Evolutionary conservation across 192 early-diverging fungal genomes (phyloP).

Genomic region (Entrophospora sp.): DNA sequence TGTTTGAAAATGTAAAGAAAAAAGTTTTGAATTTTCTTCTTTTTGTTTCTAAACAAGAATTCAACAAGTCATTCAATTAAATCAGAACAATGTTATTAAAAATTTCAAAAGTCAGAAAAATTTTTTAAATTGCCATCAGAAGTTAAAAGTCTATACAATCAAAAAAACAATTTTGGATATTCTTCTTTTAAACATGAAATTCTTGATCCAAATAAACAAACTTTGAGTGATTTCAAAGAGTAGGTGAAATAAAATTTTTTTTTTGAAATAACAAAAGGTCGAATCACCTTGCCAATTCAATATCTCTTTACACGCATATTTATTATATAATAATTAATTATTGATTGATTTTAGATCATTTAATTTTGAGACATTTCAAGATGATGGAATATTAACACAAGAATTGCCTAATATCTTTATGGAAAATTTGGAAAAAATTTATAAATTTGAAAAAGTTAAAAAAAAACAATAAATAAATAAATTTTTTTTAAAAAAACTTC

Average conservation of each 20-base stretch:
- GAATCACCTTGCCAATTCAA: no score
- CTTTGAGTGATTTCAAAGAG: slow-evolving; percentile 54
- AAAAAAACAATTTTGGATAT: slow-evolving; percentile 45
- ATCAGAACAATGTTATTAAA: neutral
- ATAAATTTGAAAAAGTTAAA: slow-evolving; percentile 29
- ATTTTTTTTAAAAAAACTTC: no score
- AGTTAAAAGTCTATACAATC: slow-evolving; percentile 35
- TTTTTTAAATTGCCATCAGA: slow-evolving; percentile 45
- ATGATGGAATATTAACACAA: slow-evolving; percentile 26
- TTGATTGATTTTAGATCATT: slow-evolving; percentile 39
- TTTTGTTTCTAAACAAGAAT: neutral
- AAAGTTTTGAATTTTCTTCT: neutral
- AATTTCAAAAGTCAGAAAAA: slow-evolving; percentile 27
- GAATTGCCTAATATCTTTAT: slow-evolving; percentile 28
- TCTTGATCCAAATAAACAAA: slow-evolving; percentile 41
- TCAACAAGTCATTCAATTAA: neutral
- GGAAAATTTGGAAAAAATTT: slow-evolving; percentile 16
- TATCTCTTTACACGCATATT: neutral
- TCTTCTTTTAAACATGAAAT: slow-evolving; percentile 43
- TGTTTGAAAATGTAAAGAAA: slow-evolving; percentile 45
- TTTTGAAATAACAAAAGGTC: neutral
- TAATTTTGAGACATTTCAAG: slow-evolving; percentile 39
- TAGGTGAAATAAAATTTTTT: slow-evolving; percentile 22
- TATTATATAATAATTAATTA: neutral
- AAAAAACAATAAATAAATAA: neutral